Conservation (phyloP, 176 grass and related monocot species). For the Sorghum bicolor region DNA sequence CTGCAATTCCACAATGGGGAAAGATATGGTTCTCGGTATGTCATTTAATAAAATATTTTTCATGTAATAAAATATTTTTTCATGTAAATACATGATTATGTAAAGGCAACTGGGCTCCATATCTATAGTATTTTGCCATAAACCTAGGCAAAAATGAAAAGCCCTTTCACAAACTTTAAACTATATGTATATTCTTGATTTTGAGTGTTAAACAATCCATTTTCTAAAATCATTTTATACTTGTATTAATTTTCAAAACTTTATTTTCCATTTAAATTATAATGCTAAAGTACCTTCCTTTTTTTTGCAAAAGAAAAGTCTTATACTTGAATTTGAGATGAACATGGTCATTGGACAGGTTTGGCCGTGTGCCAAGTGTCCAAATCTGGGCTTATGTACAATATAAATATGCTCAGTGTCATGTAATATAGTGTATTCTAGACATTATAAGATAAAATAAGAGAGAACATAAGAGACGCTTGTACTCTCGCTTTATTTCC, state of each 20-base stretch:
- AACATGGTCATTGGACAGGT: background rate
- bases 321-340: background rate
- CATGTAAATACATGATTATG: background rate
- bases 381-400: background rate
- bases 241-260: background rate
- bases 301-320: background rate
- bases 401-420: background rate
- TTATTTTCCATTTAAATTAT: background rate
- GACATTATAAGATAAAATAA: too few relatives aligned
- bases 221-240: background rate
- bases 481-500: too few relatives aligned
- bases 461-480: too few relatives aligned
- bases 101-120: background rate
- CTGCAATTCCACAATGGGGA: constrained; percentile 37
- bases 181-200: background rate
- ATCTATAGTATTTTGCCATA: background rate
- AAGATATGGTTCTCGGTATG: constrained; percentile 57
- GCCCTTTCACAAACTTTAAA: background rate
- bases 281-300: background rate
- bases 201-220: too few relatives aligned
- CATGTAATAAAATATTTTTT: too few relatives aligned
- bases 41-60: background rate
- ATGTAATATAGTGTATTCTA: too few relatives aligned
- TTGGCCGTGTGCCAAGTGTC: background rate
- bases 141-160: background rate